phyloP scores from a whole-genome alignment of 768 basidiomycete species.

The Boletus subcaerulescens region DNA sequence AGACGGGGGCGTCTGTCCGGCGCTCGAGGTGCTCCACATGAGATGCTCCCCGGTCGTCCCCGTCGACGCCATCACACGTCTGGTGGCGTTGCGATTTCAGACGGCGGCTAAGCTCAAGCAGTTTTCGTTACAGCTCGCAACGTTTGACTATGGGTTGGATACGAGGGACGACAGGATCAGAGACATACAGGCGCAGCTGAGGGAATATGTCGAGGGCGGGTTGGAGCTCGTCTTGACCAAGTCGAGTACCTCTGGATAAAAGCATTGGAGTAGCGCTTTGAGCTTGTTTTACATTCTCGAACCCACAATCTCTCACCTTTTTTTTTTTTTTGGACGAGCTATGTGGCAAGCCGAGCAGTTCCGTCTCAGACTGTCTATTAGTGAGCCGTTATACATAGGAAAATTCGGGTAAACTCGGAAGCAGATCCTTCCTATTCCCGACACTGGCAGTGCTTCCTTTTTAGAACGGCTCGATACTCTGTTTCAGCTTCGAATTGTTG shows the following conservation, averaged over 20 bases:
- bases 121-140: conserved; percentile 26
- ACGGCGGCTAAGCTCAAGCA: conserved; percentile 9
- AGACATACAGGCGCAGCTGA: conserved; percentile 12
- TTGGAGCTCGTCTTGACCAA: conserved; percentile 25
- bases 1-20: conserved; percentile 18
- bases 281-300: no score
- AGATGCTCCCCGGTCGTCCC: conserved; percentile 25
- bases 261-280: neutral
- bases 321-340: no score
- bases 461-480: no score
- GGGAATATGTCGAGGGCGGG: conserved; percentile 20
- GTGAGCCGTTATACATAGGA: no score
- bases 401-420: no score
- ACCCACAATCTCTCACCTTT: no score
- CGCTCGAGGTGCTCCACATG: conserved; percentile 23
- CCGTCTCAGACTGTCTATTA: no score
- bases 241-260: conserved; percentile 13
- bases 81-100: conserved; percentile 26
- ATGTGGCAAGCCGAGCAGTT: no score
- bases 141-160: conserved; percentile 30
- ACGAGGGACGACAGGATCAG: conserved; percentile 27
- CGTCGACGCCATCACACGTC: conserved; percentile 18
- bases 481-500: no score
- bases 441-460: no score
- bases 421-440: no score